Evolutionary conservation across 352 stramenopile genomes (phyloP), one percentile per base, ranked within the genome.

Genomic region (Phytopythium litorale): DNA sequence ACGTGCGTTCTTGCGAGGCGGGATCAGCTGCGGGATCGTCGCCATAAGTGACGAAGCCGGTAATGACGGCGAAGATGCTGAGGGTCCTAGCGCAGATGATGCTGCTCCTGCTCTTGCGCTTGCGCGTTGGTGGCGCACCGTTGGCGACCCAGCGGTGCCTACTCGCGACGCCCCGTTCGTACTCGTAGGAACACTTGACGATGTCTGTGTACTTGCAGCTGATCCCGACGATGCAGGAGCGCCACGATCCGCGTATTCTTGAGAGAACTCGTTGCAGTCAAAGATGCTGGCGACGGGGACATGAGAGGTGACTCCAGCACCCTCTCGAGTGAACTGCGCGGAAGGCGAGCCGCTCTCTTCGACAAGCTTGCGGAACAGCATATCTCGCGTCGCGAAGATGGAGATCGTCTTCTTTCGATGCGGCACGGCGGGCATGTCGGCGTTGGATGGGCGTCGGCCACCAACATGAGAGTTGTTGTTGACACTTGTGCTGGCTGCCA

Each of bases 231-330:
- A 68, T 15, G 67, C 65, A 21, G 64, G 62, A 5, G 73, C 62
- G 11, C 74, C 80, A 32, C 72, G 74, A 28, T 84, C 76, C 0
- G 78, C 75, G 54, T 84, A 89, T 48, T 89, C 80, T 38, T 85
- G 80, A 7, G 80, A 79, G 45, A 89, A 88, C 56, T 87, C 78
- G 51, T 89, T 89, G 43, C 50, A 64, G 48, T 75, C 67, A 21
- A 65, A 68, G n/a, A 73, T 62, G 7, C 58, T 60, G 25, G 63
- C 46, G 3, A 64, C 37, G 0, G 62, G 38, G 3, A 1, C 37
- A 19, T 50, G 58, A 18, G 5, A 42, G 37, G 1, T 46, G 16
- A 1, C 25, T 28, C n/a, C 25, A 12, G 23, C 12, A 9, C 18
- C 21, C 1, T n/a, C 38, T 9, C 28, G 23, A 25, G 68, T 56